phyloP scores from a whole-genome alignment of 208 protist species.

The Crithidia acanthocephali region DNA sequence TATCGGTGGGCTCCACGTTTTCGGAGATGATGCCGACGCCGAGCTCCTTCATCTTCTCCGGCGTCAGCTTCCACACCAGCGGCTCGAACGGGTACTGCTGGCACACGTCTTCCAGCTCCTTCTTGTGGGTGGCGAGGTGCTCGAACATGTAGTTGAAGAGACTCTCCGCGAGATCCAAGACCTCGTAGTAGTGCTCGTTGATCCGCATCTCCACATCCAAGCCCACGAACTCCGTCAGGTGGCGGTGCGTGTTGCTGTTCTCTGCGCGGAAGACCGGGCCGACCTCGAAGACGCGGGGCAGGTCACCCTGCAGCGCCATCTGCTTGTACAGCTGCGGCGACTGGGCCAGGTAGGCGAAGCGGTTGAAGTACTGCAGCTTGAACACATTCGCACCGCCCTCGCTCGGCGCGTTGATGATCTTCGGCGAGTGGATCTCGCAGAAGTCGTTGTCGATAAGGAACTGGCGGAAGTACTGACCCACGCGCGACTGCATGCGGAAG shows the following conservation, averaged over 20 bases:
- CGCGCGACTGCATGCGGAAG: conserved; percentile 95
- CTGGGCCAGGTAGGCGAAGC: conserved; percentile 98
- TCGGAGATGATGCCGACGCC: conserved; percentile 88
- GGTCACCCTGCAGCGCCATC: conserved; percentile 98
- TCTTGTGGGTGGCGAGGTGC: conserved; percentile 71
- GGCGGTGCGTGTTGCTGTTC: conserved; percentile 99
- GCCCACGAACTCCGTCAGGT: conserved; percentile 99
- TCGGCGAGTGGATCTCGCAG: conserved; percentile 99
- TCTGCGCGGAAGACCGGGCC: conserved; percentile 99
- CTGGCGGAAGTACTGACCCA: conserved; percentile 96
- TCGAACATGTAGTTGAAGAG: conserved; percentile 98
- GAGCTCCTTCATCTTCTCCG: conserved; percentile 80
- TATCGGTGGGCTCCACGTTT: conserved; percentile 69
- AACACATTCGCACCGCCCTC: conserved; percentile 97
- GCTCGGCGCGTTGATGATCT: conserved; percentile 97
- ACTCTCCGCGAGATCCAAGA: conserved; percentile 95
- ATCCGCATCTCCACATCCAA: conserved; percentile 99
- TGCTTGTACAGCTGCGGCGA: conserved; percentile 99
- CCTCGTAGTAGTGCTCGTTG: conserved; percentile 99
- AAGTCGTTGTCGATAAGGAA: conserved; percentile 95
- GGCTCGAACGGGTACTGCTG: conserved; percentile 95
- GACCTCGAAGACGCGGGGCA: conserved; percentile 96
- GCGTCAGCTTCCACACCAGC: conserved; percentile 87
- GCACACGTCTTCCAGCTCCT: conserved; percentile 86
- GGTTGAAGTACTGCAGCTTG: conserved; percentile 94